Evolutionary conservation across 2,329 filamentous ascomycete genomes (phyloP), one percentile per base, ranked within the genome.

Genomic region (Penicillium sp.): DNA sequence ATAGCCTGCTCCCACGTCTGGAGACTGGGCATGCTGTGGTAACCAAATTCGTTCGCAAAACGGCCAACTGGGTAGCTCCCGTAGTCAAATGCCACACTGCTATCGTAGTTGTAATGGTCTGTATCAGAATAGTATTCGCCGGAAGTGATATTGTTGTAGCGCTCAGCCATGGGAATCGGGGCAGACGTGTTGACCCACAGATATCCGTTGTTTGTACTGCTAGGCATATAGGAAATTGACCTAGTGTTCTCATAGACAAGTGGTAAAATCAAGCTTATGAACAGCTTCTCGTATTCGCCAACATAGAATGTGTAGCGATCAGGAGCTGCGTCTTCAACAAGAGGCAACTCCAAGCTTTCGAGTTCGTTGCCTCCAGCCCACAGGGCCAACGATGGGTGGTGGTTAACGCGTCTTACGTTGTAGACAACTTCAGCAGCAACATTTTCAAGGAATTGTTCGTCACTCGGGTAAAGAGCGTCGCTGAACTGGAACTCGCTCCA

Each of bases 401-500:
- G 82, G 46, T 85, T 85, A 18, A 83, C 70, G 16, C 84, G 71
- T n/a, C 83, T 76, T 7, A 85, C 81, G 47, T 86, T 80, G 54
- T 85, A 85, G 4, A 76, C 70, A 4, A 81, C 81, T 60, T 86
- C 84, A 15, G 76, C 72, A 12, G 76, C 71, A 9, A 80, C 76
- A 50, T 84, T 85, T 4, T 80, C 79, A 0, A 85, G 64, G 58
- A 85, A 86, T 0, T 73, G 74, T 0, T 73, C 57, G 45, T 81
- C 67, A 0, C 81, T 76, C 0, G 84, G 83, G 61, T 86, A 86
- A 2, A 85, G 67, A 1, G 81, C 76, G 64, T 85, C 83, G 10
- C 81, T 79, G 61, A 85, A 86, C 60, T 86, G 75, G 55, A 86
- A 85, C 54, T 86, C 83, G 45, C 78, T 82, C 83, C 83, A 86